These are phyloP conservation scores for Phytophthora gonapodyides DNA, from an alignment of 352 stramenopile species.

Conservation along the genomic window DNA sequence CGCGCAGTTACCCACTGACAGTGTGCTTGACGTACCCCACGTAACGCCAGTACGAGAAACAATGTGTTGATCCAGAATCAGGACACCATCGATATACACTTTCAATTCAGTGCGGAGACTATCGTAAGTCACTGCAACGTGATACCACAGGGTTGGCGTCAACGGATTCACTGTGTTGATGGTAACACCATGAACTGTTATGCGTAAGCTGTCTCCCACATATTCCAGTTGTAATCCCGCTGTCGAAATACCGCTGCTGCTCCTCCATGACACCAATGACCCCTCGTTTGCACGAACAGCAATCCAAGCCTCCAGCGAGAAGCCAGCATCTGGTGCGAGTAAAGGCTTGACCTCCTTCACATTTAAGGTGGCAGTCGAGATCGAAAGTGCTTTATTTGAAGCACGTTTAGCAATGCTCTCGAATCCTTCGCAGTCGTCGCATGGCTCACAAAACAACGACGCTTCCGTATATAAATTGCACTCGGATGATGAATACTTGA, in stretches of 20 bases:
- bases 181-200: constrained; percentile 22
- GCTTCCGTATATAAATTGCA: constrained; percentile 16
- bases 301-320: constrained; percentile 34
- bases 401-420: constrained; percentile 14
- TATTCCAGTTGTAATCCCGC: constrained; percentile 23
- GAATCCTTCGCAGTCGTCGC: constrained; percentile 30
- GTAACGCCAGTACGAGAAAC: constrained; percentile 2
- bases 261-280: constrained; percentile 25
- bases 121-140: constrained; percentile 28
- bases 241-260: not conserved
- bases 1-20: constrained; percentile 54
- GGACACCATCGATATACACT: constrained; percentile 21
- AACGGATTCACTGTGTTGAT: constrained; percentile 23
- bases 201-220: constrained; percentile 5
- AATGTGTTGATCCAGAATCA: constrained; percentile 18
- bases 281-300: constrained; percentile 19
- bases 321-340: constrained; percentile 4
- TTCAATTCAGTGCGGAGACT: constrained; percentile 10
- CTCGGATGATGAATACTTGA: constrained; percentile 21
- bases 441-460: constrained; percentile 11
- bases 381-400: constrained; percentile 17
- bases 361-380: constrained; percentile 20
- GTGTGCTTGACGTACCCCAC: constrained; percentile 19
- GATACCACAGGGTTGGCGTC: constrained; percentile 17
- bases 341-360: constrained; percentile 11